Evolutionary conservation across 768 basidiomycete species (phyloP), one percentile per base, ranked within the genome.

Genomic region (Amanita pallidorosea): DNA sequence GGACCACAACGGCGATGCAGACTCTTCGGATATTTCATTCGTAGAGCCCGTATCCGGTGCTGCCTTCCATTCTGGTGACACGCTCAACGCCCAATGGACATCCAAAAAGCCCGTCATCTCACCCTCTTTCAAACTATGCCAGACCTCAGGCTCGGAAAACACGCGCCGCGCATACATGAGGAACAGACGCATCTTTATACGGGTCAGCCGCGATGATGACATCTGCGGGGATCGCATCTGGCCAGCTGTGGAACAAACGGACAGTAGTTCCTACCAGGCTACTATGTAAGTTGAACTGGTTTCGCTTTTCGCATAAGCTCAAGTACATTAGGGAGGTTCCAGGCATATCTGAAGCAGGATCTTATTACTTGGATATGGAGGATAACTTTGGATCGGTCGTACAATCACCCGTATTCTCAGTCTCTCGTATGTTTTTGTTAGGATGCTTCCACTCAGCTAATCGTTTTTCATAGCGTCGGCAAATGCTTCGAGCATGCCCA

Each of bases 321-420:
- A 33, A 23, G 11, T 15, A 51, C 3, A 41, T 34, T 9, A 51
- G 49, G 12, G 41, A 23, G 13, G 29, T 44, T 51, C 49, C 49
- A 5, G 11, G 36, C 1, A 20, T 35, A 18, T 27, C 29, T 2
- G 13, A 7, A 13, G n/a, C 41, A 35, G 17, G 13, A 17, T 44
- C 34, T 15, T 51, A 41, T 44, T 37, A 37, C 9, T 22, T 51
- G 34, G 0, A 33, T 8, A 37, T 51, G 49, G 22, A 44, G 49
- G 49, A 51, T 22, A 25, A 51, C 22, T 51, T 51, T 44, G 49
- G 49, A 18, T 44, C 31, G 15, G 17, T 45, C 23, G n/a, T 35
- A 20, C 41, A 36, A 36, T 51, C 49, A 18, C 42, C 49, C 9
- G 6, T 27, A 11, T 51, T 51, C 29, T 44, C 49, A 18, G 31